These are phyloP conservation scores for Starmerella kuoi DNA, from an alignment of 805 yeast species.

Conservation along the genomic window DNA sequence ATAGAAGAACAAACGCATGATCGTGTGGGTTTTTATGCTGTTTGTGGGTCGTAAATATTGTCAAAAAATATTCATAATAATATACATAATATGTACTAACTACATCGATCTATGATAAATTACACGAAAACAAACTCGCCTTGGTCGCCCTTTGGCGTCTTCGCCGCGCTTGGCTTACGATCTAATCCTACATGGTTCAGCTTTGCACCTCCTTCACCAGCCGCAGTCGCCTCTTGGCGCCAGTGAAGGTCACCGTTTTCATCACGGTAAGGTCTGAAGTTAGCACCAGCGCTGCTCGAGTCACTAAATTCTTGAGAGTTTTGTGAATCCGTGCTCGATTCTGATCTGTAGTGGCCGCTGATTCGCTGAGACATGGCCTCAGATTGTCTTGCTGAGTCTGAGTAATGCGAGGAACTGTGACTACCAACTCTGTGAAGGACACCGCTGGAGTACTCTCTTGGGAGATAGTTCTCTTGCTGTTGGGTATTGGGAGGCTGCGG, in stretches of 20 bases:
- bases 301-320: constrained; percentile 18
- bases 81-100: no score
- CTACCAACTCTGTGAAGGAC: constrained; percentile 27
- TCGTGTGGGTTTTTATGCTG: no score
- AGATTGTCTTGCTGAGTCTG: constrained; percentile 4
- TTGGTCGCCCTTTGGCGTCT: constrained; percentile 20
- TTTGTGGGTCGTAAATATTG: no score
- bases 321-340: constrained; percentile 26
- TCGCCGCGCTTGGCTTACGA: constrained; percentile 27
- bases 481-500: neutral
- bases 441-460: constrained; percentile 28
- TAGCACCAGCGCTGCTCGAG: constrained; percentile 18
- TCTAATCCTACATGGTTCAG: constrained; percentile 22
- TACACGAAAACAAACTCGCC: constrained; percentile 29
- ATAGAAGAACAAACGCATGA: no score
- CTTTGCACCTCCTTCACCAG: constrained; percentile 8
- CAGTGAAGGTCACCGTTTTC: constrained; percentile 29
- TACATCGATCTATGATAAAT: constrained; percentile 8
- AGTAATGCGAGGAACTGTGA: constrained; percentile 25
- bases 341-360: constrained; percentile 26
- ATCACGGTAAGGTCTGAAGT: constrained; percentile 27
- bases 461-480: neutral
- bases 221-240: constrained; percentile 14
- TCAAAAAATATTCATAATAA: no score
- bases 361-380: constrained; percentile 8